Base-by-base conservation (phyloP, 768 basidiomycete species). In the Trametes sanguinea region DNA sequence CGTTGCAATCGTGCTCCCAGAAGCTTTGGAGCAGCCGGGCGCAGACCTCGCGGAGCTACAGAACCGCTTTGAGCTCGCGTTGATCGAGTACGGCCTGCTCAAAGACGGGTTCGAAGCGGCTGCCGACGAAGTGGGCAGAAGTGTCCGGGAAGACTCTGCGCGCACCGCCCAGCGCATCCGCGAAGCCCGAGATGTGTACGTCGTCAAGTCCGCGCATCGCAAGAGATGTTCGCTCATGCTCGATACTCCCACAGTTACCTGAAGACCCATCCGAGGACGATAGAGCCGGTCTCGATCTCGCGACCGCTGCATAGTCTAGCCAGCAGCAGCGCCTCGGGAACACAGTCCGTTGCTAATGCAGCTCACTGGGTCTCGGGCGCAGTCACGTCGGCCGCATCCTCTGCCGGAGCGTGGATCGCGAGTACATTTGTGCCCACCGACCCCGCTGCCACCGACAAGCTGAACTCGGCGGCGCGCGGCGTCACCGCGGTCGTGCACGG, bases 121-220 rank as follows among this genome's bases (percentile, higher is more conserved):
- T n/a, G n/a, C n/a, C n/a, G n/a, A n/a, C n/a, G n/a, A 71, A 54
- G 32, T 71, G 13, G 62, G 66, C 4, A 56, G 64, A 40, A 66
- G 67, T 40, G 54, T 68, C 8, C 61, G 59, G 16, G 68, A 69
- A 32, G 62, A 62, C 51, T 67, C 67, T 3, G 63, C 57, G 1
- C 45, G 50, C n/a, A 42, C 53, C 29, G 63, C 70, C 2, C 40
- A 54, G 48, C 51, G 56, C 30, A 61, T 71, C 54, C 51, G 65
- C 9, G 55, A 47, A 17, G 46, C 63, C 2, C 62, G 55, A 9
- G 35, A 44, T 2, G 27, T 44, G 69, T 69, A 35, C 33, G 68
- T 62, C 3, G 7, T 4, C 33, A 4, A 1, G 1, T 4, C 9
- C n/a, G n/a, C 47, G 8, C 2, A n/a, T n/a, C n/a, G n/a, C n/a